phyloP scores from a whole-genome alignment of 2,329 filamentous ascomycete species.

The Neocucurbitaria cava region DNA sequence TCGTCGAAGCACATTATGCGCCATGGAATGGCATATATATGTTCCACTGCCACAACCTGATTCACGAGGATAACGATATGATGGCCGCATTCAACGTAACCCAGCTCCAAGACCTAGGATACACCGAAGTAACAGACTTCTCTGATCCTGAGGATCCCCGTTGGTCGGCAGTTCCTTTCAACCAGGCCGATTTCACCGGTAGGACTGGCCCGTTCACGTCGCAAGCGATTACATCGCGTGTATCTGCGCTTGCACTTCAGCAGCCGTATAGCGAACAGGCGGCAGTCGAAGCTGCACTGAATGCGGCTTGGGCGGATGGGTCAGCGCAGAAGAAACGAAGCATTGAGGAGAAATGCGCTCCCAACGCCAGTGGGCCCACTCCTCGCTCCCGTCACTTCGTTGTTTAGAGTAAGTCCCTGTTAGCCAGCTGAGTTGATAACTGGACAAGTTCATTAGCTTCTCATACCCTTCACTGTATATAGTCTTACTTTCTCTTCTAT shows the following conservation, averaged over 20 bases:
- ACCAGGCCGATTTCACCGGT: constrained; percentile 11
- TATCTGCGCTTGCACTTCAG: constrained; percentile 22
- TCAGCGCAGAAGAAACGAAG: constrained; percentile 5
- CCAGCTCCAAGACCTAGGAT: constrained; percentile 37
- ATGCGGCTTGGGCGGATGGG: constrained; percentile 19
- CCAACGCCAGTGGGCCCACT: not conserved
- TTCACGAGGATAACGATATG: constrained; percentile 55
- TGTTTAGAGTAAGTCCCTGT: not conserved
- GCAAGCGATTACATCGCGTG: constrained; percentile 13
- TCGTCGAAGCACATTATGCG: constrained; percentile 36
- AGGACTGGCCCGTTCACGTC: constrained; percentile 23
- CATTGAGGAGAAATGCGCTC: not conserved
- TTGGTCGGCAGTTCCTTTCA: constrained; percentile 25
- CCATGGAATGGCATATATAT: constrained; percentile 58
- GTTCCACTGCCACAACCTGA: constrained; percentile 55
- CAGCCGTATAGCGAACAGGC: constrained; percentile 32
- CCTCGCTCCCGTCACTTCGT: not conserved
- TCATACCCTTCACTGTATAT: not conserved
- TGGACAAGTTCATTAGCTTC: not conserved
- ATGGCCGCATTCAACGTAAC: constrained; percentile 54
- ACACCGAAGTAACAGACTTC: constrained; percentile 38
- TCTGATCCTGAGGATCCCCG: constrained; percentile 29
- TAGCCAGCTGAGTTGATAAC: too few relatives aligned
- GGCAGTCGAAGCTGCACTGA: constrained; percentile 26
- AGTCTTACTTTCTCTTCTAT: not conserved